Evolutionary conservation across 2,329 filamentous ascomycete species (phyloP).

Genomic region (Zarea fungicola): DNA sequence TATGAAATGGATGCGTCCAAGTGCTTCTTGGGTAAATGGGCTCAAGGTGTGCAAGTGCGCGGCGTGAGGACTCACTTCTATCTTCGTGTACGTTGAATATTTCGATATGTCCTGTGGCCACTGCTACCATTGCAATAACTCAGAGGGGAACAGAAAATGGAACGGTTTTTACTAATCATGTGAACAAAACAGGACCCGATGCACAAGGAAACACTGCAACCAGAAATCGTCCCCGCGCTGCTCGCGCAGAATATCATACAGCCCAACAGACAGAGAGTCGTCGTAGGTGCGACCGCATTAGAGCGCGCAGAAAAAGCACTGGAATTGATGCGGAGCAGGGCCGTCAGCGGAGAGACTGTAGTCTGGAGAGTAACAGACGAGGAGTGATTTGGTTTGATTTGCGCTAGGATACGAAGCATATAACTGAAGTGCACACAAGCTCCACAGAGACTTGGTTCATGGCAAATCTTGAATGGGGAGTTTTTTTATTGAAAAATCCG

Average conservation of each 20-base stretch:
- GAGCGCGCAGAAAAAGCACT: slow-evolving; percentile 36
- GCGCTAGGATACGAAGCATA: no score
- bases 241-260: slow-evolving; percentile 33
- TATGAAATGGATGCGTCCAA: slow-evolving; percentile 49
- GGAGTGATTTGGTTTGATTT: no score
- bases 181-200: slow-evolving; percentile 42
- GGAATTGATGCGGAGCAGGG: slow-evolving; percentile 29
- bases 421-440: no score
- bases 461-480: no score
- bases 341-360: slow-evolving; percentile 36
- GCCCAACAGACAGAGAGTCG: slow-evolving; percentile 36
- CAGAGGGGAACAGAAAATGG: no score
- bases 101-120: no score
- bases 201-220: slow-evolving; percentile 49
- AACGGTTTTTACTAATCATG: not conserved
- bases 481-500: no score
- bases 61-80: slow-evolving; percentile 47
- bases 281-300: slow-evolving; percentile 34
- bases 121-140: no score
- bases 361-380: slow-evolving; percentile 29
- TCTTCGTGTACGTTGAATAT: slow-evolving; percentile 22
- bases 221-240: slow-evolving; percentile 49
- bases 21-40: slow-evolving; percentile 39
- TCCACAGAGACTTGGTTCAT: no score
- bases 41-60: slow-evolving; percentile 43